Conservation (phyloP, 805 yeast species). For the Yamadazyma paraphyllophila region DNA sequence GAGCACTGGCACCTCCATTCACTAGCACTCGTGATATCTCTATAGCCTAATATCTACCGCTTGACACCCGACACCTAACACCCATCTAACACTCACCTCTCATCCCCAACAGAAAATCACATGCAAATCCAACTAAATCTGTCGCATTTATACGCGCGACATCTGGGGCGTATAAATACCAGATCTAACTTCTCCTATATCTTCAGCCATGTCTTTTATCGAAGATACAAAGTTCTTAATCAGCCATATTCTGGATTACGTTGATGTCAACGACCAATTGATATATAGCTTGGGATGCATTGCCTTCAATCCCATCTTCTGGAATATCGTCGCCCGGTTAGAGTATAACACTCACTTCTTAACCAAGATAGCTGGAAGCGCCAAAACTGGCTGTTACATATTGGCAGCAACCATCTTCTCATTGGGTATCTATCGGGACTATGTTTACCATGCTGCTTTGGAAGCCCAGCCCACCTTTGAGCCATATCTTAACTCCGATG, state of each 20-base stretch:
- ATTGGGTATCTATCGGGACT: constrained; percentile 81
- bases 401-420: constrained; percentile 83
- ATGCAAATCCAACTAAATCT: constrained; percentile 1
- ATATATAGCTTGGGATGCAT: constrained; percentile 58
- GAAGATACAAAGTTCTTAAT: constrained; percentile 20
- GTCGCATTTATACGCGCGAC: background rate
- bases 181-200: background rate
- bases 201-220: constrained; percentile 11
- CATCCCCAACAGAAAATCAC: background rate
- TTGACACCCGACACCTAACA: background rate
- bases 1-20: too few species aligned
- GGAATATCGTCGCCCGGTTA: constrained; percentile 89
- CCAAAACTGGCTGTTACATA: constrained; percentile 74
- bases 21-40: too few species aligned
- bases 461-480: constrained; percentile 64
- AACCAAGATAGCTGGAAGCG: constrained; percentile 71
- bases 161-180: background rate
- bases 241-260: constrained; percentile 19
- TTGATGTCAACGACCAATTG: constrained; percentile 21
- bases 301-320: constrained; percentile 89
- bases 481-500: constrained; percentile 41
- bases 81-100: too few species aligned
- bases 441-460: constrained; percentile 69
- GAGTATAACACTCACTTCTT: constrained; percentile 78
- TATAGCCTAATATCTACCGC: background rate